Percentiles rank a stretch among this genome's conserved stretches.
These are phyloP conservation scores for Scutellaria minor DNA, from an alignment of 257 asterid genomes.

Conservation along the genomic window DNA sequence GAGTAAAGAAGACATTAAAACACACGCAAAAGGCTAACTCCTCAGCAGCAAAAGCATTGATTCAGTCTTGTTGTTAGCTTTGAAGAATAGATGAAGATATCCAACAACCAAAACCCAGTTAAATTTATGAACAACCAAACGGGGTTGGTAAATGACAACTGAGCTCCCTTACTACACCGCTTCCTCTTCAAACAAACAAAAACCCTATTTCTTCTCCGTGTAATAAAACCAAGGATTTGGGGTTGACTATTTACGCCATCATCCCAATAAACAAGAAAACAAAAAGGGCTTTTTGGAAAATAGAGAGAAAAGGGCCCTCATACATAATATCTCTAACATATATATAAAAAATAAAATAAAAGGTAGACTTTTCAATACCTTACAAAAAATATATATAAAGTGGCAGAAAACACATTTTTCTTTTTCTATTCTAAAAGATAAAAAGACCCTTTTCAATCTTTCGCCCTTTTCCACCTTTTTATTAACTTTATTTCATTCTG, in stretches of 20 bases:
- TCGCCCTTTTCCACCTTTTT: not conserved
- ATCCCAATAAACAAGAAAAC: conserved; percentile 45
- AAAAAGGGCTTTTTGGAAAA: conserved; percentile 31
- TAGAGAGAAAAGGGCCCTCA: conserved; percentile 21
- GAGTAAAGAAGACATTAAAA: conserved; percentile 37
- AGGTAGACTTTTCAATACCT: conserved; percentile 54
- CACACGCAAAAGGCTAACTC: conserved; percentile 50
- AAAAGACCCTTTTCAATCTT: conserved; percentile 42
- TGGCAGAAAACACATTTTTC: conserved; percentile 23
- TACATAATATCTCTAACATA: not conserved
- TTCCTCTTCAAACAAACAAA: conserved; percentile 25
- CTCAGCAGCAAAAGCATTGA: conserved; percentile 43
- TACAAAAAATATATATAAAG: conserved; percentile 30
- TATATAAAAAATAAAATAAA: conserved; percentile 2
- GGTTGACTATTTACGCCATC: conserved; percentile 54
- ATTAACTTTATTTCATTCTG: conserved; percentile 23
- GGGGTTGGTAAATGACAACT: conserved; percentile 76
- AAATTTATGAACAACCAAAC: conserved; percentile 59
- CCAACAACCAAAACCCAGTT: conserved; percentile 68
- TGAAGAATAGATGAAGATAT: conserved; percentile 35
- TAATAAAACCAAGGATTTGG: conserved; percentile 39
- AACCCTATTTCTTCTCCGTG: conserved; percentile 43
- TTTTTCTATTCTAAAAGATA: conserved; percentile 15
- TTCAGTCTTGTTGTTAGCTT: conserved; percentile 30
- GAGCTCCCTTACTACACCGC: conserved; percentile 55